Evolutionary conservation across 2,329 filamentous ascomycete genomes (phyloP), one percentile per base, ranked within the genome.

Genomic region (Blastomyces gilchristii): DNA sequence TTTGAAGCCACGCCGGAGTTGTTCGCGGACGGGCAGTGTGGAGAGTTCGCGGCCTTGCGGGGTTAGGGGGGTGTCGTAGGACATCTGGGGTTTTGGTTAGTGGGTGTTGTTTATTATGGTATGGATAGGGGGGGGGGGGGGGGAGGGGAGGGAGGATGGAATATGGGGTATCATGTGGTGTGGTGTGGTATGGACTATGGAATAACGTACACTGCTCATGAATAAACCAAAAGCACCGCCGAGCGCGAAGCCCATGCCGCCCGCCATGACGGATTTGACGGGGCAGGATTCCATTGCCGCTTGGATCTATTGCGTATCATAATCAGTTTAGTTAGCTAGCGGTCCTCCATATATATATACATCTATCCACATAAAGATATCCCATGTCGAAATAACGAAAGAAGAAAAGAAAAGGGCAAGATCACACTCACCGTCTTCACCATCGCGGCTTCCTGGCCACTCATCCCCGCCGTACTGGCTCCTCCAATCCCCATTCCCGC

Each of bases 161-260:
- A 28, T 41, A 41, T 50, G 43, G n/a, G n/a, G n/a, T n/a, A n/a
- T n/a, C n/a, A 16, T 57, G 18, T 34, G 34, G 34, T 18, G 18
- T 47, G 45, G 16, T 22, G 18, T 47, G 18, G 18, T 47, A 22
- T 31, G 31, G 9, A 41, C 22, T 12, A 4, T 2, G 28, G 28
- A 2, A 31, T 22, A 25, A 81, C 88, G 67, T 86, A 96, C 91
- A 72, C 90, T 94, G 64, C 92, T 91, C 93, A 97, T 99, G 81
- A 99, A 99, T 71, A 97, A 83, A 69, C 94, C 94, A 70, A 99
- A 99, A 53, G 95, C 81, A 71, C 91, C 94, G 66, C 94, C 94
- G 68, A 99, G 87, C 47, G 87, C 94, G 71, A 97, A 97, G 18
- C 94, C 94, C 85, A 95, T 95, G 31, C 88, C 90, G 63, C 93